Base-by-base conservation (phyloP, 768 basidiomycete genomes). In the Suillus lakei region DNA sequence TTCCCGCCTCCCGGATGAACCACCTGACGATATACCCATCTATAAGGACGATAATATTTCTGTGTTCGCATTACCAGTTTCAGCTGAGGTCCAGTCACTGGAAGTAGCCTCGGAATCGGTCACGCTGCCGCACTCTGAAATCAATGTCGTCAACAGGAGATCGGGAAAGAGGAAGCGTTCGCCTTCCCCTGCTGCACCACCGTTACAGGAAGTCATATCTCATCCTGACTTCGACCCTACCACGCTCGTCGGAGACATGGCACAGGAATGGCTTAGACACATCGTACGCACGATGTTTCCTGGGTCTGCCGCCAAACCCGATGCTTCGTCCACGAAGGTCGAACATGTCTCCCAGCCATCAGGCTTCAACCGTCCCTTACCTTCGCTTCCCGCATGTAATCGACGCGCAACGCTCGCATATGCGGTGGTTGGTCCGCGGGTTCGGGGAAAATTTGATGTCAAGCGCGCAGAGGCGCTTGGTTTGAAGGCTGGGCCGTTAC, bases 21-120 rank as follows among this genome's bases (percentile, higher is more conserved):
- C 70, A 4, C 73, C 77, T 10, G 73, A 77, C 30, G 74, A 78
- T 23, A 65, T 46, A n/a, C 87, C 88, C 3, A 77, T 88, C 39
- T 92, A 82, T 76, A 77, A 80, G 63, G 92, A 93, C 71, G 79
- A 83, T 12, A 88, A 88, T 68, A 76, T 95, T 60, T 53, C 84
- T 10, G 83, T 93, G 8, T 92, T 90, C 69, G 83, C 85, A 1
- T 80, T 92, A 44, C 84, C 90, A 5, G 68, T 86, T 56, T 66
- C 76, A 7, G 41, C 48, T 3, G 68, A 76, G 34, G 16, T 44
- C 26, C 23, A 13, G 7, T 26, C 58, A 6, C 34, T 16, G 4
- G 34, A 59, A 30, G 12, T n/a, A n/a, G n/a, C 43, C 23, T 53
- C 21, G 6, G 46, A 15, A 39, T 39, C 38, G 15, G 50, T 30